A percentile compares a stretch with the other conserved stretches of the same genome.
These are phyloP conservation scores for Cystofilobasidium ferigula DNA, from an alignment of 768 basidiomycete species.

Conservation along the genomic window DNA sequence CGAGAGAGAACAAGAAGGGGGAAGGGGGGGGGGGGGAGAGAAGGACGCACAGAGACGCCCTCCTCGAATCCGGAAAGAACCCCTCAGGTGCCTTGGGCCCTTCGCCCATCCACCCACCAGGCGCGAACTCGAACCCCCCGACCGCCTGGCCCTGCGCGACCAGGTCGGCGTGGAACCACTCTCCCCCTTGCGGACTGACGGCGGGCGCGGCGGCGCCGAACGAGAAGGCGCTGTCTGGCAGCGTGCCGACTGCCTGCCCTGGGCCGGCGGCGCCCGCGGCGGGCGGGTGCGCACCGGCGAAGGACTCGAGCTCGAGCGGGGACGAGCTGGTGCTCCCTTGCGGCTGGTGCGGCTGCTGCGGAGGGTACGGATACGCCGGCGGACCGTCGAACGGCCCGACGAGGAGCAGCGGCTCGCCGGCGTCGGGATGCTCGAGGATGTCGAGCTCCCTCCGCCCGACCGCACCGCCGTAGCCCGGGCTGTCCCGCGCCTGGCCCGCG, in stretches of 20 bases:
- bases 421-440: neutral
- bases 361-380: neutral
- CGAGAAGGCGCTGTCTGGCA: conserved; percentile 13
- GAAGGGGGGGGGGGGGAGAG: neutral
- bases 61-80: conserved; percentile 8
- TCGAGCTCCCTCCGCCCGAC: neutral
- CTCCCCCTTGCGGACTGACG: neutral
- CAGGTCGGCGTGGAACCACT: neutral
- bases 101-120: neutral
- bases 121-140: no score
- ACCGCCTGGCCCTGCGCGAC: neutral
- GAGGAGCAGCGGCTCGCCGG: neutral
- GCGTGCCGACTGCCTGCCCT: conserved; percentile 3
- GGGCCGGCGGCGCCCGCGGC: neutral
- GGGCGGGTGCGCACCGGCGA: neutral
- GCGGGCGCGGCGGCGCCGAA: conserved; percentile 1
- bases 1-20: no score
- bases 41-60: conserved; percentile 15
- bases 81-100: neutral
- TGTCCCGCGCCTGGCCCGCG: no score
- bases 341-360: no score
- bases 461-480: no score
- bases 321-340: no score
- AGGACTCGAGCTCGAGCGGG: neutral
- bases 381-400: neutral